Evolutionary conservation across 345 rosid species (phyloP).

Genomic region (Pugionium dolabratum): DNA sequence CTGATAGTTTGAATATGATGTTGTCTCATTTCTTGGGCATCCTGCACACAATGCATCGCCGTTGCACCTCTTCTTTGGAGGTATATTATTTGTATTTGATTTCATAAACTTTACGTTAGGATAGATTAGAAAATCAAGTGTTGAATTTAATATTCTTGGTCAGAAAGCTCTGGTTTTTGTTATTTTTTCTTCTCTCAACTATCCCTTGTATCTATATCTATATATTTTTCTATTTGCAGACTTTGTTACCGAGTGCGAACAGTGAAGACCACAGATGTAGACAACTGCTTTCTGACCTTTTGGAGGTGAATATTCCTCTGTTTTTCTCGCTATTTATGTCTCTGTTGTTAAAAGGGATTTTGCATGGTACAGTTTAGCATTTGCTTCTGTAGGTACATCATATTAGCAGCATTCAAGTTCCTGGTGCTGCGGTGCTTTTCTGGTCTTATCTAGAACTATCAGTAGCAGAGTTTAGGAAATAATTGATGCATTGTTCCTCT

Average conservation of each 20-base stretch:
- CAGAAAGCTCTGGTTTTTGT: background rate
- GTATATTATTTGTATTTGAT: constrained; percentile 41
- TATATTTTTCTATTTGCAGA: constrained; percentile 44
- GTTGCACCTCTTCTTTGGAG: constrained; percentile 82
- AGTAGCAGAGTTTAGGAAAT: constrained; percentile 10
- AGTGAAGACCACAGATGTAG: constrained; percentile 47
- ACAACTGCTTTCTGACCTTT: constrained; percentile 58
- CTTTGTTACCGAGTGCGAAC: constrained; percentile 50
- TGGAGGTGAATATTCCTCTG: constrained; percentile 56
- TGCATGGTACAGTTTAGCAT: background rate
- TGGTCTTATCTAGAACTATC: background rate
- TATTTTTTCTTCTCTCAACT: background rate
- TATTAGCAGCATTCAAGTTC: constrained; percentile 12
- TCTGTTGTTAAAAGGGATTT: constrained; percentile 13
- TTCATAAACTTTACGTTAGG: constrained; percentile 1
- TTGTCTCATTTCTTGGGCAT: constrained; percentile 73
- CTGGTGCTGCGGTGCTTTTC: background rate
- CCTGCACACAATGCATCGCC: constrained; percentile 78
- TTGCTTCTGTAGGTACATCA: constrained; percentile 11
- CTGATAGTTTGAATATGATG: constrained; percentile 54
- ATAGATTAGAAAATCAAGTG: background rate
- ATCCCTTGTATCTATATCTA: background rate
- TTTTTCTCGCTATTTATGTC: background rate
- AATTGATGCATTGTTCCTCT: constrained; percentile 10
- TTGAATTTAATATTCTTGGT: constrained; percentile 5